Base-by-base conservation (phyloP, 495 filamentous ascomycete species). In the Rusavskia elegans region DNA sequence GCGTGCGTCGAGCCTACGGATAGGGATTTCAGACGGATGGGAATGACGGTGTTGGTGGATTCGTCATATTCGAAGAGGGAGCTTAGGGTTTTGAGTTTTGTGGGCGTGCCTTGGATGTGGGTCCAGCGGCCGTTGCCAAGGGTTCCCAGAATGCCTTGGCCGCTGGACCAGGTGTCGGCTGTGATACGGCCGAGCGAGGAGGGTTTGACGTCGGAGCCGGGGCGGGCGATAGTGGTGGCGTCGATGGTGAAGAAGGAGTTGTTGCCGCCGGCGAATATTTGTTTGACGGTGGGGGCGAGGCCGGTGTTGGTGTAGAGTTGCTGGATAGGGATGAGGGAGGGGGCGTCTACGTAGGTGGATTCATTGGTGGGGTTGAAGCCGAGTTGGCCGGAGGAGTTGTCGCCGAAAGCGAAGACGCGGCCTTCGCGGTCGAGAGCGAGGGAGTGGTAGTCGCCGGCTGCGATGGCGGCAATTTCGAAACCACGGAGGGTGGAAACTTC, bases 51-150 rank as follows among this genome's bases (percentile, higher is more conserved):
- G 50, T 83, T 77, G 1, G 68, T 71, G 14, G 59, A 66, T 58
- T 98, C 92, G 62, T 95, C 80, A 64, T 80, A 98, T 64, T 97
- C 92, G 60, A 74, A 83, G 8, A 97, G 71, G 3, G 80, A 80
- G 44, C 85, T 90, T 16, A 98, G 70, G 2, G 81, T 66, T 58
- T 90, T 94, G 61, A 98, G 78, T 63, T 93, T 95, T 11, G 77
- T 78, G 8, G 85, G 90, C 0, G 69, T 72, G 37, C 78, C 74
- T 59, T 95, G 90, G 2, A 87, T 64, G 64, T 98, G 92, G 27
- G 84, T 87, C 89, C 89, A 97, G 59, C 80, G 84, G 9, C 88
- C 88, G 40, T 78, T 95, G 32, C 87, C 92, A 0, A 98, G 73
- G 37, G 71, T 77, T 23, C 92, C 92, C 59, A 74, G 79, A 46